Evolutionary conservation across 2,329 filamentous ascomycete genomes (phyloP).

Genomic region (Pseudonectria buxi): DNA sequence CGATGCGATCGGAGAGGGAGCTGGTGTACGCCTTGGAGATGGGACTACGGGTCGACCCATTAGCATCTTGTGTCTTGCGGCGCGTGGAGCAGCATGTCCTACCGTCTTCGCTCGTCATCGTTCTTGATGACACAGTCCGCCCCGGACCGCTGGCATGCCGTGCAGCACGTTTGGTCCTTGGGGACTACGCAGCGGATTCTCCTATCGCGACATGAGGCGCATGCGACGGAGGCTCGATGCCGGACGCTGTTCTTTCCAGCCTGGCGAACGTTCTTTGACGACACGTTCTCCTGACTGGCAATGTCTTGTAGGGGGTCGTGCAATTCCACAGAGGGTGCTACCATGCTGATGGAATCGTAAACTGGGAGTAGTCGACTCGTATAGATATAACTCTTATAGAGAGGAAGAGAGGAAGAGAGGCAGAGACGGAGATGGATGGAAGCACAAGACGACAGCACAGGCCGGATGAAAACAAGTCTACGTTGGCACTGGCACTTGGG

Average conservation of each 20-base stretch:
- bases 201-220: slow-evolving; percentile 44
- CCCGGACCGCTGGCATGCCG: slow-evolving; percentile 45
- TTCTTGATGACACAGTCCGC: slow-evolving; percentile 50
- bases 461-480: too few relatives aligned
- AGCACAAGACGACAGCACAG: too few relatives aligned
- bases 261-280: slow-evolving; percentile 23
- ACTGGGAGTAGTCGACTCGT: too few relatives aligned
- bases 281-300: slow-evolving; percentile 28
- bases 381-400: too few relatives aligned
- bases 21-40: slow-evolving; percentile 54
- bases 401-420: too few relatives aligned
- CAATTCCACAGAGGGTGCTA: slow-evolving; percentile 1
- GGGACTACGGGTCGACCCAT: slow-evolving; percentile 30
- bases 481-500: too few relatives aligned
- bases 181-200: slow-evolving; percentile 46
- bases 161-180: slow-evolving; percentile 42
- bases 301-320: slow-evolving; percentile 16
- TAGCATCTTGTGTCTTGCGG: slow-evolving; percentile 1
- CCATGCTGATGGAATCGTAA: too few relatives aligned
- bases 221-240: slow-evolving; percentile 47
- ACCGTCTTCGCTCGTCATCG: slow-evolving; percentile 50
- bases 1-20: slow-evolving; percentile 47
- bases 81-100: slow-evolving; percentile 9
- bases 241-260: slow-evolving; percentile 32
- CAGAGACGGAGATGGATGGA: too few relatives aligned